Evolutionary conservation across 148 eudicot species (phyloP).

Genomic region (Rheum nobile): DNA sequence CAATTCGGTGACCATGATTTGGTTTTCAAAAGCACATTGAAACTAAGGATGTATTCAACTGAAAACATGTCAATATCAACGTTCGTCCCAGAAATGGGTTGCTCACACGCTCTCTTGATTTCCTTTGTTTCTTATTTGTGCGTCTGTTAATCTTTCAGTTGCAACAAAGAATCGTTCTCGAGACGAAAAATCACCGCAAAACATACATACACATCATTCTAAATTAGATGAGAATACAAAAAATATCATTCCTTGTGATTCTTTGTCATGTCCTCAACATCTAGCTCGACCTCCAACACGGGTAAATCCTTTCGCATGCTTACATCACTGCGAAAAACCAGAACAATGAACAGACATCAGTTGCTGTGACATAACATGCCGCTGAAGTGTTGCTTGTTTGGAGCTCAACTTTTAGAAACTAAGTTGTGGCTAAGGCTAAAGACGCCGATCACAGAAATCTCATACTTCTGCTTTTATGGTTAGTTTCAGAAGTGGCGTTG

Average conservation of each 20-base stretch:
- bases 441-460: no score
- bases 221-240: not conserved
- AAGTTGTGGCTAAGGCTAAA: no score
- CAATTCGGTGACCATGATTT: not conserved
- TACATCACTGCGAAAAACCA: slow-evolving; percentile 10
- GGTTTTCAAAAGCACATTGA: not conserved
- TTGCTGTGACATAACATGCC: no score
- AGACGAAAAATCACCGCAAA: not conserved
- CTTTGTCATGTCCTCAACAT: slow-evolving; percentile 88
- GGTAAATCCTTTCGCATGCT: slow-evolving; percentile 41
- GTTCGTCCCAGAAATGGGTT: not conserved
- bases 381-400: no score
- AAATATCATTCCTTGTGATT: slow-evolving; percentile 36
- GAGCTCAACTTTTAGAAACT: no score
- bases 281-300: slow-evolving; percentile 74
- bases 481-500: not conserved
- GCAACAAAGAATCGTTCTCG: not conserved
- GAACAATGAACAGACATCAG: not conserved
- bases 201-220: slow-evolving; percentile 4
- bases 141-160: not conserved
- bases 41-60: not conserved
- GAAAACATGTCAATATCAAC: not conserved
- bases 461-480: not conserved
- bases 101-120: not conserved
- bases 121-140: slow-evolving; percentile 4